Evolutionary conservation across 2,329 filamentous ascomycete genomes (phyloP).

Genomic region (Zalaria obscura): DNA sequence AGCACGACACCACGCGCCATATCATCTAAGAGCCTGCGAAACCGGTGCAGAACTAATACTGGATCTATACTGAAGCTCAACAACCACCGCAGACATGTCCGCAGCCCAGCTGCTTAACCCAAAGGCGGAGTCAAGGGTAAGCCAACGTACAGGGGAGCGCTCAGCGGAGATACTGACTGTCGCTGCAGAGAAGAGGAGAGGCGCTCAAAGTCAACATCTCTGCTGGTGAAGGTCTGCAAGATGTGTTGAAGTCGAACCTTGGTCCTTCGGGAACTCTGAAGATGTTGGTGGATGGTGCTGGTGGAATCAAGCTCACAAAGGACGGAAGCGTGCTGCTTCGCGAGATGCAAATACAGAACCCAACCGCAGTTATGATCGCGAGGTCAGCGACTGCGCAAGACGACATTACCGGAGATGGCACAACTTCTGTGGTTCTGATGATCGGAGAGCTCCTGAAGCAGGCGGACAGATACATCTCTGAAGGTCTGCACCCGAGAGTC

Average conservation of each 20-base stretch:
- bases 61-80: no score
- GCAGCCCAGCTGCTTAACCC: constrained; percentile 96
- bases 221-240: constrained; percentile 67
- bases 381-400: constrained; percentile 90
- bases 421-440: constrained; percentile 86
- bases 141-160: constrained; percentile 19
- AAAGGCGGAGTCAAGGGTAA: constrained; percentile 92
- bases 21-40: no score
- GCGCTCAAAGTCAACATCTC: constrained; percentile 94
- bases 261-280: constrained; percentile 91
- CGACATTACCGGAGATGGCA: constrained; percentile 95
- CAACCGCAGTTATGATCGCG: constrained; percentile 74
- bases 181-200: constrained; percentile 75
- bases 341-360: constrained; percentile 92
- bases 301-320: constrained; percentile 92
- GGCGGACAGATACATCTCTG: constrained; percentile 87
- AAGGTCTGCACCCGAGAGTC: constrained; percentile 91
- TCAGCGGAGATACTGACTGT: constrained; percentile 26
- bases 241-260: constrained; percentile 86
- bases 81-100: constrained; percentile 50
- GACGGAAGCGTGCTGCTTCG: constrained; percentile 78
- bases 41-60: no score
- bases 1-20: no score
- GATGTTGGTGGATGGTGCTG: constrained; percentile 61
- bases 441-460: constrained; percentile 97